Base-by-base conservation (phyloP, 2,329 filamentous ascomycete species). In the Epichloe scottii region DNA sequence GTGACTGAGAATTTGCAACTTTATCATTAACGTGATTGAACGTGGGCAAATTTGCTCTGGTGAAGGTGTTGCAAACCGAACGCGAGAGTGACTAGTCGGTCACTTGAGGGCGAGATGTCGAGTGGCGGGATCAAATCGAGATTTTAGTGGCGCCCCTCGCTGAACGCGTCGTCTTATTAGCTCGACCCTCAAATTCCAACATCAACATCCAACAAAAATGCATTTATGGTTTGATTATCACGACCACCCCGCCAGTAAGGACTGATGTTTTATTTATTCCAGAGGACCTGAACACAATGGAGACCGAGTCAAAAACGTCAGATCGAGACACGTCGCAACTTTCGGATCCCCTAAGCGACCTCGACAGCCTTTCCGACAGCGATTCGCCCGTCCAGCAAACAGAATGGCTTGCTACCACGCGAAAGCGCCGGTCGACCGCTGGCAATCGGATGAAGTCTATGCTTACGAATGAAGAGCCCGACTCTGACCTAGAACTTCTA, bases 361-460 rank as follows among this genome's bases (percentile, higher is more conserved):
- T 52, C 7, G 50, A 65, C 48, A 63, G 64, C 51, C 62, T 58
- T 37, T 68, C 63, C 47, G 59, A 62, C 49, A 71, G 63, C 56
- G 69, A 68, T 51, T 62, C 64, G 58, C 68, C 60, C 6, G 59
- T 57, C 41, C 57, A 65, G 3, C 59, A 67, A 53, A 69, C 84
- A 49, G 81, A 87, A 72, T 85, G 83, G 74, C 77, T 91, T 38
- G 84, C 84, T 44, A 87, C 84, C 5, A 81, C 81, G 38, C 84
- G 89, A 53, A 74, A 80, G 57, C 87, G 82, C 66, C 84, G 89
- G 56, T 82, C 84, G 12, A 95, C 87, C 0, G 89, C 89, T 19
- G 89, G 89, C 53, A 90, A 89, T 64, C 82, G 88, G 56, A 85
- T 95, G 76, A 83, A 85, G 59, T 80, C 81, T 47, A 80, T 95